Evolutionary conservation across 139 green algal genomes (phyloP), one percentile per base, ranked within the genome.

Genomic region (Volvox africanus): DNA sequence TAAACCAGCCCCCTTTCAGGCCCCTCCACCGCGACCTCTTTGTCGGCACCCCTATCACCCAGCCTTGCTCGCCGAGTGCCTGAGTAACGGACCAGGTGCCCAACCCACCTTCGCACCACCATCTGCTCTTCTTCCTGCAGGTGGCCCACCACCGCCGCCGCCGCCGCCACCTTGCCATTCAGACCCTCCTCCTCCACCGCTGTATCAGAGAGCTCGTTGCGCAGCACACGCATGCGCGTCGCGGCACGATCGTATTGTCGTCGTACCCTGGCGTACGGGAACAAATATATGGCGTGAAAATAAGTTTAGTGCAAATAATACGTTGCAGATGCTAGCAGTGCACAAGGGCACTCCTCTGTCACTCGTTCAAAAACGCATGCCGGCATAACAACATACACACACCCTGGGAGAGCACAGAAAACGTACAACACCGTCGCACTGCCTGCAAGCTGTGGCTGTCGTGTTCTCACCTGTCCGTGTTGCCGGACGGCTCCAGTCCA

Each of bases 171-270:
- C 33, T 44, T 68, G 55, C 61, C 36, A 12, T 44, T 73, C 35
- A 79, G 44, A 80, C 75, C 91, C 67, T 79, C 68, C 84, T 91
- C 82, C 78, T 94, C 82, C 9, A 35, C 55, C 26, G 77, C 55
- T n/a, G 86, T 89, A 61, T 94, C 92, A 0, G 87, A 24, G 80
- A 93, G 62, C 86, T 94, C 92, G 78, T 94, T 94, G 19, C 86
- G 71, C 61, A 94, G 85, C 79, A 94, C 92, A 14, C 82, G 81
- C 79, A 92, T 80, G 78, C 92, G 88, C 22, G 92, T 78, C 2
- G 55, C 80, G 69, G 90, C 61, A 36, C 85, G 87, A 62, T 93
- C 92, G 30, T 65, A 65, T 44, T 90, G 85, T 73, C 92, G 92
- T 78, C 92, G 82, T 14, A 94, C 37, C 24, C 89, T 94, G 92